Evolutionary conservation across 768 basidiomycete species (phyloP), one percentile per base, ranked within the genome.

Genomic region (Russula lepida): DNA sequence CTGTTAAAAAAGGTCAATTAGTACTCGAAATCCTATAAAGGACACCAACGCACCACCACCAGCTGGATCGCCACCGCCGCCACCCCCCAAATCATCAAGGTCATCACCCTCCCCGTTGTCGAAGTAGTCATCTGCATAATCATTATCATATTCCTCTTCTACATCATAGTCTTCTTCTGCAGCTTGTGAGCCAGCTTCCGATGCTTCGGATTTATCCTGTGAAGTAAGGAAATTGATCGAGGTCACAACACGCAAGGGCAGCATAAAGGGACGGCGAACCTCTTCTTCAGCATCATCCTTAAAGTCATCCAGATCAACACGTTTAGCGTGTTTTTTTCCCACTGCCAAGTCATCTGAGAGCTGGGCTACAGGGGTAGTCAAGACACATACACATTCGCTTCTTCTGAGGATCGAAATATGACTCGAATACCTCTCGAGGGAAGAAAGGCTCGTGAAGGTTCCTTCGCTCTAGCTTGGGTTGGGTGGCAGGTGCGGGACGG

Each of bases 121-220:
- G 70, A 93, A 93, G 77, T 93, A 92, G 69, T 93, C 90, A 63
- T 88, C 87, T 3, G 86, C 90, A 64, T 93, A 93, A 64, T 93
- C 91, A 66, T 93, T 92, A 72, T 92, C 91, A 68, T 92, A 91
- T 67, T 92, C 90, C 71, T 95, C 92, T 33, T 92, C 88, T 23
- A 89, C 88, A 64, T 92, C 90, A 68, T 92, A 92, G 71, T 92
- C 89, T 27, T 82, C 84, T 43, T 84, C 83, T 7, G 73, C 79
- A 32, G 72, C 81, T 67, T 86, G 84, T 12, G 87, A 88, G 23
- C 82, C 87, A 27, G 72, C 78, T 17, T 88, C 83, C 32, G 86
- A 89, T 6, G 85, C 84, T 25, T 79, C 81, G 0, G 86, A 87
- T 67, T 89, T 87, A 66, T 86, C 85, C 83, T 89, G 56, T 56